Base-by-base conservation (phyloP, 1,284 basidiomycete species). In the Limonomyces culmigenus region DNA sequence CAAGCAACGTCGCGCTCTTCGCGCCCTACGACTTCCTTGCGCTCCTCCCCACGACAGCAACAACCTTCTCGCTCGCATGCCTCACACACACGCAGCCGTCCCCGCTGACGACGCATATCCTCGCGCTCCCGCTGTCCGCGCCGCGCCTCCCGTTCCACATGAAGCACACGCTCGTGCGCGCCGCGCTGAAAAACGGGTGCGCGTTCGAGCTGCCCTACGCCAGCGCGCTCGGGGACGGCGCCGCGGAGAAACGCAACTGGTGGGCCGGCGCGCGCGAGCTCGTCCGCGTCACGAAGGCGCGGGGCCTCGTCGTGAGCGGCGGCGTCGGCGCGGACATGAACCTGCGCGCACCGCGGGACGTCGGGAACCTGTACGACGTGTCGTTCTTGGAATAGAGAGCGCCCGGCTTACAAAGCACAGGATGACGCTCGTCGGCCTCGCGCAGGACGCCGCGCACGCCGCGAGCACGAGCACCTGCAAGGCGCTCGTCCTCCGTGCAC, bases 191-290 rank as follows among this genome's bases (percentile, higher is more conserved):
- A 45, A 84, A 86, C 43, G 88, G 88, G 4, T 76, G 75, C 0
- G 75, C 77, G 0, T 89, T 92, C 47, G 87, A 91, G 51, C 67
- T 92, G 34, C 65, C 61, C 40, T 87, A 91, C 43, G 66, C 69
- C 0, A 80, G 80, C 13, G 76, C 79, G 0, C 53, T 86, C 0
- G 70, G 72, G 2, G 71, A 65, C 0, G 70, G 68, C 0, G 50
- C 62, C 2, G 54, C 53, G 5, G 65, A 67, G 13, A 78, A 81
- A 51, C 55, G 78, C 33, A 81, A 85, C 41, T 87, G 83, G 84
- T 87, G 84, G 78, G 74, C 77, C 0, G 63, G 70, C 0, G 70
- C 79, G 13, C 59, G 74, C 23, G 84, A 87, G 49, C 58, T 87
- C 3, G 62, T 70, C 11, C 62, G 83, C 1, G 79, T 81, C 1